phyloP scores from a whole-genome alignment of 768 basidiomycete genomes.

The Hirschioporus abietinus region DNA sequence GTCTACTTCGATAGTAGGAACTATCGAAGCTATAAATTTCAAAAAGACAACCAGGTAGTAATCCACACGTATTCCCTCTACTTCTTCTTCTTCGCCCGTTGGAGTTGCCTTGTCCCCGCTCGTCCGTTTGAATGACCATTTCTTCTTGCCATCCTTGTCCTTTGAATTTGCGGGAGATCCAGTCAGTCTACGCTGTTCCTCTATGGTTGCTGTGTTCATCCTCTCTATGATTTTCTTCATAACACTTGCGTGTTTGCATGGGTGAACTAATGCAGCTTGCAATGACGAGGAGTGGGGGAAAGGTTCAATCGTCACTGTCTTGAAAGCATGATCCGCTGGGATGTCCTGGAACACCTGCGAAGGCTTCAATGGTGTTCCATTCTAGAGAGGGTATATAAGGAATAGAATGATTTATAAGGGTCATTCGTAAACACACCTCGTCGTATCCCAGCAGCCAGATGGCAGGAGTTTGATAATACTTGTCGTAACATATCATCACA shows the following conservation, averaged over 20 bases:
- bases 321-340: constrained; percentile 94
- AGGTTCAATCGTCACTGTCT: constrained; percentile 97
- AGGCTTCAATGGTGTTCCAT: constrained; percentile 82
- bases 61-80: constrained; percentile 93
- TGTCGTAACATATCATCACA: constrained; percentile 99
- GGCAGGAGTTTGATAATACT: constrained; percentile 97
- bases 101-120: constrained; percentile 45
- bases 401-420: neutral
- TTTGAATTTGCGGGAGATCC: constrained; percentile 27
- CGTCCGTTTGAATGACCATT: constrained; percentile 79
- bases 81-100: constrained; percentile 58
- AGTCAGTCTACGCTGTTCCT: constrained; percentile 63
- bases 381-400: constrained; percentile 37
- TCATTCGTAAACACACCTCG: constrained; percentile 51
- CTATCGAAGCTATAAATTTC: constrained; percentile 98
- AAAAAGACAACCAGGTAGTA: constrained; percentile 98
- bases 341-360: constrained; percentile 96
- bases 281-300: constrained; percentile 91
- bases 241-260: constrained; percentile 97
- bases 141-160: constrained; percentile 62
- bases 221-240: constrained; percentile 99
- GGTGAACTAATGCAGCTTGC: constrained; percentile 91
- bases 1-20: constrained; percentile 98
- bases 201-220: constrained; percentile 87
- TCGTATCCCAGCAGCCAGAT: constrained; percentile 98